phyloP scores from a whole-genome alignment of 305 asterid genomes.

The Fraxinus sp. region DNA sequence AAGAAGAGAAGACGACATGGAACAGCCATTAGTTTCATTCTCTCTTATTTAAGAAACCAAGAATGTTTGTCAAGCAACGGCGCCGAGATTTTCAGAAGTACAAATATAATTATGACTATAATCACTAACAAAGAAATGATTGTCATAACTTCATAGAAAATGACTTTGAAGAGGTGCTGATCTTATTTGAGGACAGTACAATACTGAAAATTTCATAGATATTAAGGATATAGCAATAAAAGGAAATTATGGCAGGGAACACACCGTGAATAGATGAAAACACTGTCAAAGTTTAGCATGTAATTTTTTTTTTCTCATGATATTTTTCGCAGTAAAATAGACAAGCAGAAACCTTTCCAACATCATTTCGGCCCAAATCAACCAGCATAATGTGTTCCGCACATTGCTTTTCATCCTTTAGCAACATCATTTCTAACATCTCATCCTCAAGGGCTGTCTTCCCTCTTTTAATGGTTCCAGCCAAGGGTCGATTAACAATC shows the following conservation, averaged over 20 bases:
- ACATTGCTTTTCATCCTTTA: slow-evolving; percentile 70
- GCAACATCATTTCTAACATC: slow-evolving; percentile 55
- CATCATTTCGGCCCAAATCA: slow-evolving; percentile 85
- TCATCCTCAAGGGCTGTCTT: slow-evolving; percentile 58
- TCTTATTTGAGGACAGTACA: neutral
- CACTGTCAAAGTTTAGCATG: neutral
- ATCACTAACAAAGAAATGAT: neutral
- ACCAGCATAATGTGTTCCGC: slow-evolving; percentile 87
- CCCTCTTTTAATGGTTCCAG: slow-evolving; percentile 85
- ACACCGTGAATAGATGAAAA: slow-evolving; percentile 1
- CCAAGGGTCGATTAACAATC: slow-evolving; percentile 72
- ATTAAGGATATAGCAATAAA: neutral
- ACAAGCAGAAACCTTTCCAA: slow-evolving; percentile 64
- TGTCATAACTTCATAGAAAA: neutral
- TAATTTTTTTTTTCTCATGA: neutral
- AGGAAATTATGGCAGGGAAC: neutral
- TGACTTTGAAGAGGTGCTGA: neutral
- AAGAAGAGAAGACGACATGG: neutral
- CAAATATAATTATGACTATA: neutral
- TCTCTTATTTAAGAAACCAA: neutral
- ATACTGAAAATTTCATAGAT: neutral
- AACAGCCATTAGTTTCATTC: neutral
- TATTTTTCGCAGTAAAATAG: neutral
- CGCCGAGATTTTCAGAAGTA: neutral
- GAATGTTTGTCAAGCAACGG: neutral